A percentile compares a stretch with the other conserved stretches of the same genome.
Evolutionary conservation across 305 asterid genomes (phyloP).

Genomic region (Petunia hybrid): DNA sequence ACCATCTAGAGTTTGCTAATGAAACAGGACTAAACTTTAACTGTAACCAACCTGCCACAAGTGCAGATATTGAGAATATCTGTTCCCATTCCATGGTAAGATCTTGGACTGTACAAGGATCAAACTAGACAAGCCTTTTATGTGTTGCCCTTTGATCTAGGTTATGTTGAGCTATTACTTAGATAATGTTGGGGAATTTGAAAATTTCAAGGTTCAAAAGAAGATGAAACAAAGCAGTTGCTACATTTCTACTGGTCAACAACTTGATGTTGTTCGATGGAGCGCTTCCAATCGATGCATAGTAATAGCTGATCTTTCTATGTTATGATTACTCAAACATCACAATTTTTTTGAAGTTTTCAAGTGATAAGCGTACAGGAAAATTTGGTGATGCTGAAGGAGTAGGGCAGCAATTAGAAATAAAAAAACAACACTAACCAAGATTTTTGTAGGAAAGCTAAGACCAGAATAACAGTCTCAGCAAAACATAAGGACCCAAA

Average conservation of each 20-base stretch:
- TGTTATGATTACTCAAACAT: slow-evolving; percentile 14
- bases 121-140: background rate
- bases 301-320: slow-evolving; percentile 5
- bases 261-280: slow-evolving; percentile 90
- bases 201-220: slow-evolving; percentile 50
- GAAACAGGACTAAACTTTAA: background rate
- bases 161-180: slow-evolving; percentile 21
- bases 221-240: slow-evolving; percentile 81
- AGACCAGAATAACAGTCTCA: background rate
- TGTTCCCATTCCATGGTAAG: background rate
- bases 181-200: slow-evolving; percentile 18
- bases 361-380: background rate
- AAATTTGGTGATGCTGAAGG: slow-evolving; percentile 20
- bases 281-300: slow-evolving; percentile 70
- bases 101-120: slow-evolving; percentile 12
- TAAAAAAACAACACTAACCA: background rate
- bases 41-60: background rate
- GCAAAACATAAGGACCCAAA: background rate
- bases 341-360: background rate
- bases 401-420: background rate
- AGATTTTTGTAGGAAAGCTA: background rate
- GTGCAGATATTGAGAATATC: background rate
- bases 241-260: slow-evolving; percentile 65
- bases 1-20: slow-evolving; percentile 19
- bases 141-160: slow-evolving; percentile 10